phyloP scores from a whole-genome alignment of 148 eudicot species.

The Vaccinium macrocarpon region DNA sequence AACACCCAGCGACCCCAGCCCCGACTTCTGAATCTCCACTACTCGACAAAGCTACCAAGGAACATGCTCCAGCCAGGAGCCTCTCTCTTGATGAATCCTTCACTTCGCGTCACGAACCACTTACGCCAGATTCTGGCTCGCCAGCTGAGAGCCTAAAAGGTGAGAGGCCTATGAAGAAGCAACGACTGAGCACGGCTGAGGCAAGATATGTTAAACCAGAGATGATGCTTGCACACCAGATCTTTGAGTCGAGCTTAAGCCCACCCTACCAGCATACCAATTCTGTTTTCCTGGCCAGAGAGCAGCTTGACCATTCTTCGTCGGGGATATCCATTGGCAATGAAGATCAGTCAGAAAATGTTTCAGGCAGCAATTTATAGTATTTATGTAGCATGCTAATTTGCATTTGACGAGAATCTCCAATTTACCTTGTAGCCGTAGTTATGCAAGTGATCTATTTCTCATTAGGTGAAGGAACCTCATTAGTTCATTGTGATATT shows the following conservation, averaged over 20 bases:
- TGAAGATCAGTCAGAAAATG: constrained; percentile 22
- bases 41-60: constrained; percentile 27
- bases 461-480: neutral
- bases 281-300: constrained; percentile 27
- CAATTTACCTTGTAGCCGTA: constrained; percentile 7
- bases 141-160: constrained; percentile 28
- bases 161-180: constrained; percentile 45
- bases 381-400: neutral
- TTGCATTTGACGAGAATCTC: neutral
- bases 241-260: constrained; percentile 46
- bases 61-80: constrained; percentile 30
- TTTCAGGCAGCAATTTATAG: constrained; percentile 24
- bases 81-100: constrained; percentile 39
- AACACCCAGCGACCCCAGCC: constrained; percentile 57
- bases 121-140: constrained; percentile 46
- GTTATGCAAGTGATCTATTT: neutral
- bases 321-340: constrained; percentile 27
- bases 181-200: constrained; percentile 24
- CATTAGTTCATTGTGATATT: neutral
- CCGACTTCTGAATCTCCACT: constrained; percentile 46
- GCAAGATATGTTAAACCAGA: constrained; percentile 24
- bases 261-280: constrained; percentile 40
- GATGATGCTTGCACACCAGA: constrained; percentile 33
- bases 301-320: constrained; percentile 37
- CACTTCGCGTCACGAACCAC: constrained; percentile 44